These are phyloP conservation scores for Ascochyta clinopodiicola DNA, from an alignment of 2,329 filamentous ascomycete species.

Conservation along the genomic window DNA sequence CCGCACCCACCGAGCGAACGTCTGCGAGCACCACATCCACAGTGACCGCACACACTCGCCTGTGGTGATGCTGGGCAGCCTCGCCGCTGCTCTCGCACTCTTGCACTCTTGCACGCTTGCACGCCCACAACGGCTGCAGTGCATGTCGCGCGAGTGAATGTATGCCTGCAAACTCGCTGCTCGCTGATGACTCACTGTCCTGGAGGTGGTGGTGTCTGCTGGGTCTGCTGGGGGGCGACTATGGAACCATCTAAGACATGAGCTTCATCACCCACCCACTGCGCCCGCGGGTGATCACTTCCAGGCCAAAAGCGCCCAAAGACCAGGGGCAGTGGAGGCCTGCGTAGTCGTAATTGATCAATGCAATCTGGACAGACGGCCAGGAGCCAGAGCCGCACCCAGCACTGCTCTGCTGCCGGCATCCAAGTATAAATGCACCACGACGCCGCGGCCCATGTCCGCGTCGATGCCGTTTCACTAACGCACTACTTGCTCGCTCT, in stretches of 20 bases:
- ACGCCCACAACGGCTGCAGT: background rate
- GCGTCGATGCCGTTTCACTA: constrained; percentile 1
- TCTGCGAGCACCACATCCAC: background rate
- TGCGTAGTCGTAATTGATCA: constrained; percentile 16
- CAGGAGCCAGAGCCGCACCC: constrained; percentile 15
- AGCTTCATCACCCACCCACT: constrained; percentile 15
- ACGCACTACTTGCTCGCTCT: background rate
- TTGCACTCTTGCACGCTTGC: too few species aligned
- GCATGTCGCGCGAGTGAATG: background rate
- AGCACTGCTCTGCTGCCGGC: background rate
- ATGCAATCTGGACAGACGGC: constrained; percentile 4
- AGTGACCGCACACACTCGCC: background rate
- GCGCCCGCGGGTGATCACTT: constrained; percentile 19
- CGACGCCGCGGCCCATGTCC: constrained; percentile 2
- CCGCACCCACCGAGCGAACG: constrained; percentile 8
- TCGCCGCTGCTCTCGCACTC: constrained; percentile 14
- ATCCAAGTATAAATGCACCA: constrained; percentile 9
- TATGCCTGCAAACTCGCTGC: background rate
- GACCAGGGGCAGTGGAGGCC: constrained; percentile 15
- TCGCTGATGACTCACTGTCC: constrained; percentile 25
- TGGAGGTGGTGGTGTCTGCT: constrained; percentile 8
- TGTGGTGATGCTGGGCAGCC: background rate
- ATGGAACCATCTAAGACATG: constrained; percentile 18
- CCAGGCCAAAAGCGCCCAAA: constrained; percentile 12
- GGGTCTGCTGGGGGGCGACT: constrained; percentile 9